Evolutionary conservation across 129 eudicot genomes (phyloP).

Genomic region (Flaveria bidentis): DNA sequence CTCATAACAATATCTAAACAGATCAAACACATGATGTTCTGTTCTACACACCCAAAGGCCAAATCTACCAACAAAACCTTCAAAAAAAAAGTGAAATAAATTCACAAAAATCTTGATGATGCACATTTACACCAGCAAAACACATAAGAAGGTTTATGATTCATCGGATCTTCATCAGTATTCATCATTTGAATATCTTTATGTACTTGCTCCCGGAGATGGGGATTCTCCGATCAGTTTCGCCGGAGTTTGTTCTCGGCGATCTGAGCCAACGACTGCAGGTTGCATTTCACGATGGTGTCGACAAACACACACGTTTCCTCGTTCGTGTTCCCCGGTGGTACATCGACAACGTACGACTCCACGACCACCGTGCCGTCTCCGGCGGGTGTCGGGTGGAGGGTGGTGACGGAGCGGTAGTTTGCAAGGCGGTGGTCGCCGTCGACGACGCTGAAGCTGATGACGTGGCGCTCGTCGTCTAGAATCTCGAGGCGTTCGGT

Average conservation of each 20-base stretch:
- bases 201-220: constrained; percentile 18
- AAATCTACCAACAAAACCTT: constrained; percentile 1
- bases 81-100: constrained; percentile 3
- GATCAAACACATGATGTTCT: not conserved
- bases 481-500: constrained; percentile 76
- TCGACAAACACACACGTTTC: constrained; percentile 78
- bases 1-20: not conserved
- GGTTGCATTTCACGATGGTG: constrained; percentile 76
- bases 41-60: not conserved
- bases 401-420: constrained; percentile 72
- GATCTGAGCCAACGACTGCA: constrained; percentile 70
- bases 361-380: constrained; percentile 69
- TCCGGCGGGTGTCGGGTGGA: constrained; percentile 53
- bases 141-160: not conserved
- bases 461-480: constrained; percentile 72
- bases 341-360: constrained; percentile 79
- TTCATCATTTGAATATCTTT: not conserved
- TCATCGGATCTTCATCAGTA: not conserved
- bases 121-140: not conserved
- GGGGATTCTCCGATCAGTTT: constrained; percentile 19
- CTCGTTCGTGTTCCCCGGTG: constrained; percentile 71
- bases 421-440: constrained; percentile 84
- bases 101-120: constrained; percentile 12
- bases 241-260: constrained; percentile 44
- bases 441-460: constrained; percentile 81